Percentiles rank a stretch among this genome's conserved stretches.
Evolutionary conservation across 2,329 filamentous ascomycete species (phyloP).

Genomic region (Alternaria arbusti): DNA sequence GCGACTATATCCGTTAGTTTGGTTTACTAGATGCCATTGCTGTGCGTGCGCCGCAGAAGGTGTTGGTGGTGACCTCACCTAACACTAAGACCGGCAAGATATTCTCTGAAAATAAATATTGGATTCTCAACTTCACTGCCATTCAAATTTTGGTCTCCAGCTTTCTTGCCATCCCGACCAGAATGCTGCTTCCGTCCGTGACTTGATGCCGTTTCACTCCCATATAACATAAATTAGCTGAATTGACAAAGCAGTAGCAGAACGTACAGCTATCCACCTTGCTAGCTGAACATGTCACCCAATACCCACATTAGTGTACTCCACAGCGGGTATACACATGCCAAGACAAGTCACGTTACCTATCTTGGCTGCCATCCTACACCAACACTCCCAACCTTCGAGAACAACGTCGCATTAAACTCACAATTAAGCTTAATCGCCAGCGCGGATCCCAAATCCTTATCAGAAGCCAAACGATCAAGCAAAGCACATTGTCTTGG

Average conservation of each 20-base stretch:
- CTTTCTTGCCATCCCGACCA: background rate
- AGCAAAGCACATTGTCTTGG: constrained; percentile 7
- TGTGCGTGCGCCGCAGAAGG: background rate
- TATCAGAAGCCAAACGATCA: constrained; percentile 8
- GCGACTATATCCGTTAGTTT: background rate
- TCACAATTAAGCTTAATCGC: constrained; percentile 5
- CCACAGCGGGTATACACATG: background rate
- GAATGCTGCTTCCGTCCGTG: background rate
- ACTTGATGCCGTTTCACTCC: background rate
- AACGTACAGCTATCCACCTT: no score
- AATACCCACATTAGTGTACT: background rate
- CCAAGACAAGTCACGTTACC: background rate
- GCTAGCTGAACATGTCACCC: background rate
- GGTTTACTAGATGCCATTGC: background rate
- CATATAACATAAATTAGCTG: background rate
- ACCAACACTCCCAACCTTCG: background rate
- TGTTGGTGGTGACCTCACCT: background rate
- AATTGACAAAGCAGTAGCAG: background rate
- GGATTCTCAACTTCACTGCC: background rate
- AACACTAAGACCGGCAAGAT: background rate
- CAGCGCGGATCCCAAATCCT: background rate
- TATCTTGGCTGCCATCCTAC: background rate
- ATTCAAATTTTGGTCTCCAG: background rate
- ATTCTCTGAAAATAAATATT: background rate
- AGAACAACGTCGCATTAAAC: constrained; percentile 3